A percentile compares a stretch with the other conserved stretches of the same genome.
Conservation (phyloP, 2,329 filamentous ascomycete genomes). For the Ascochyta pisi region DNA sequence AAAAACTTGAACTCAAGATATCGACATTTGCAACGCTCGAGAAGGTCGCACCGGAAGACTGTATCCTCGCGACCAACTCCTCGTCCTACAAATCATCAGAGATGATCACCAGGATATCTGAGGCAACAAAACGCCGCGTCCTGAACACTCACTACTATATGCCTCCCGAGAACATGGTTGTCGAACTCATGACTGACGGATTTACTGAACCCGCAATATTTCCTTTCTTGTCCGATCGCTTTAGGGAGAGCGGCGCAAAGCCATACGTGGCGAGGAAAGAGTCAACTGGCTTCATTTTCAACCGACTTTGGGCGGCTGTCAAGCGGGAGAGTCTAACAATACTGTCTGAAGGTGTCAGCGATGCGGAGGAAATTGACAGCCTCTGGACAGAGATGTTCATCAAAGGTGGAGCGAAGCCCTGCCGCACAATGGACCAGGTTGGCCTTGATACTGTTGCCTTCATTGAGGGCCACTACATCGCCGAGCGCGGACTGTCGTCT, state of each 20-base stretch:
- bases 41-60: conserved; percentile 51
- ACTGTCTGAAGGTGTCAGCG: conserved; percentile 58
- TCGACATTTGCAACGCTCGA: conserved; percentile 58
- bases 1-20: conserved; percentile 58
- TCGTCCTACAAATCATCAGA: conserved; percentile 61
- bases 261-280: conserved; percentile 56
- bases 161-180: conserved; percentile 52
- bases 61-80: conserved; percentile 60
- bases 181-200: conserved; percentile 63
- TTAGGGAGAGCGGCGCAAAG: conserved; percentile 50
- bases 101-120: conserved; percentile 55
- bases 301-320: conserved; percentile 64
- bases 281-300: conserved; percentile 63
- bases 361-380: conserved; percentile 58
- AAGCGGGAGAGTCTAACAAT: conserved; percentile 61
- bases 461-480: conserved; percentile 62
- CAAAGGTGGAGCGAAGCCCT: conserved; percentile 41
- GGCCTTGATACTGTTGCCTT: conserved; percentile 62
- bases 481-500: conserved; percentile 54
- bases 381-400: conserved; percentile 55
- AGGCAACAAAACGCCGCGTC: conserved; percentile 40
- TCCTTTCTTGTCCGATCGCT: conserved; percentile 53
- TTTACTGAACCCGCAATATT: conserved; percentile 54
- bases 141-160: conserved; percentile 62
- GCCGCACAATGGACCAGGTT: conserved; percentile 57